These are phyloP conservation scores for Cyberlindnera subsufficiens DNA, from an alignment of 805 yeast species.

Conservation along the genomic window DNA sequence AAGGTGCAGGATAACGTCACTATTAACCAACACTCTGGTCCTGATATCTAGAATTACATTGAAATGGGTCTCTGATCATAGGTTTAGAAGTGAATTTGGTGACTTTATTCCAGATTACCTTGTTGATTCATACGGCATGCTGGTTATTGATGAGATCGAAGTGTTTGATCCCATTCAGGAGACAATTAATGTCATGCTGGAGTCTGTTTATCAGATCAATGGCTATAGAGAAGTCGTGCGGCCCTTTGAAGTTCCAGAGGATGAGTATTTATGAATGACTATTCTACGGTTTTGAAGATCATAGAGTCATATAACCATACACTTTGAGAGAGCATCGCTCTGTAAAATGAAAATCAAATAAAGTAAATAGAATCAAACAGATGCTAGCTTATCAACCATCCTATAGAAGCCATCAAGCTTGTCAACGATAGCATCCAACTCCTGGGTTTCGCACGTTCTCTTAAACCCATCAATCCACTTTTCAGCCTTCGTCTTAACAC, in stretches of 20 bases:
- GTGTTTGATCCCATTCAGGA: constrained; percentile 10
- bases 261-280: not conserved
- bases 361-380: not conserved
- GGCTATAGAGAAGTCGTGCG: constrained; percentile 1
- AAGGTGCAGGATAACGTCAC: constrained; percentile 11
- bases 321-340: no score
- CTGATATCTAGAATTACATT: constrained; percentile 1
- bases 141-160: constrained; percentile 6
- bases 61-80: constrained; percentile 4
- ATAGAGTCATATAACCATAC: no score
- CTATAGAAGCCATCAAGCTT: constrained; percentile 4
- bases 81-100: constrained; percentile 1
- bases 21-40: constrained; percentile 5
- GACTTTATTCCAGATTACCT: not conserved
- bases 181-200: constrained; percentile 1
- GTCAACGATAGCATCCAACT: not conserved
- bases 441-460: not conserved
- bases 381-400: constrained; percentile 4
- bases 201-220: constrained; percentile 5
- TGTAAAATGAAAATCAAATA: no score
- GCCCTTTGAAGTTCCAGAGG: constrained; percentile 4
- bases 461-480: constrained; percentile 5
- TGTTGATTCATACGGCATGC: constrained; percentile 2
- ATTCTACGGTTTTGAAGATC: no score
- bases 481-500: constrained; percentile 9